phyloP scores from a whole-genome alignment of 225 moss, liverwort and hornwort species.

The Lunularia cruciata region DNA sequence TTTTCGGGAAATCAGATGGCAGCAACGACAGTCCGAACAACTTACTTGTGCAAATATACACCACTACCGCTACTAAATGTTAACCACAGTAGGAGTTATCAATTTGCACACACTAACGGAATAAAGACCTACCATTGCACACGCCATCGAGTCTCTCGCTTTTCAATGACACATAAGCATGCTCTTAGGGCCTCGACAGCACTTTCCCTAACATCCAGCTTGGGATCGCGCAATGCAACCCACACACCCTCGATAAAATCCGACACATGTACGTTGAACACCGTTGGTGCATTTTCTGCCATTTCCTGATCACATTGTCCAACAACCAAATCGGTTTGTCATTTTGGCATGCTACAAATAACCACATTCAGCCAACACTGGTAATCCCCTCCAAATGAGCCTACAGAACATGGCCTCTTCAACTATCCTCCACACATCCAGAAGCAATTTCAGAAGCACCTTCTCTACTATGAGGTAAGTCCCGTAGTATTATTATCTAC shows the following conservation, averaged over 20 bases:
- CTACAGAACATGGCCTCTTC: no score
- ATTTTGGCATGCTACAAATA: background rate
- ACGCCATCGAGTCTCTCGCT: conserved; percentile 97
- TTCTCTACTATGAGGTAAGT: no score
- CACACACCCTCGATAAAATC: conserved; percentile 97
- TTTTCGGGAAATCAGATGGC: no score
- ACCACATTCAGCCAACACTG: background rate
- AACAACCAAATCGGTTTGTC: background rate
- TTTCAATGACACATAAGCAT: conserved; percentile 94
- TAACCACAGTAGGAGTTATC: background rate
- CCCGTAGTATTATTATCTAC: no score
- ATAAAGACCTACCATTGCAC: conserved; percentile 69
- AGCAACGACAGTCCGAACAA: background rate
- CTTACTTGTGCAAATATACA: background rate
- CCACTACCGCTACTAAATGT: background rate
- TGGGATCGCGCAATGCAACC: conserved; percentile 88
- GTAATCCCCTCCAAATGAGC: no score
- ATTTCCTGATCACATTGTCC: conserved; percentile 69
- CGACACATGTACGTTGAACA: conserved; percentile 96
- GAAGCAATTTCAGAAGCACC: no score
- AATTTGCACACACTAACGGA: background rate
- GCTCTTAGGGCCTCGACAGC: conserved; percentile 86
- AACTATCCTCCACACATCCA: no score
- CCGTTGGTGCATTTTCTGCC: conserved; percentile 96
- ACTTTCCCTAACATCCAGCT: conserved; percentile 75